Conservation (phyloP, 768 basidiomycete species). For the Panellus pusillus region DNA sequence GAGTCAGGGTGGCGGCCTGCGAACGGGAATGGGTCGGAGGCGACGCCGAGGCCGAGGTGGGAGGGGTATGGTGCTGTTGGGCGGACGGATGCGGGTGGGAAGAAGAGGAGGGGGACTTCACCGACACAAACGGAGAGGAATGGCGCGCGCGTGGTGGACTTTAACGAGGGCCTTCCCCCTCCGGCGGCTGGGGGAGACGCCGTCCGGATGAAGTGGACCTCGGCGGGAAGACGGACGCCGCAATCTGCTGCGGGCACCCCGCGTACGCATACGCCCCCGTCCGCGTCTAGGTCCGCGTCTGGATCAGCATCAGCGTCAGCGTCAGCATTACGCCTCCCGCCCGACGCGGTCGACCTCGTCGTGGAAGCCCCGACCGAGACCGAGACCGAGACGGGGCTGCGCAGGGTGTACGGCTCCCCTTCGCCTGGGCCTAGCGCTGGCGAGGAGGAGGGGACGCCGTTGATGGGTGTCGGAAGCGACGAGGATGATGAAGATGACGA, state of each 20-base stretch:
- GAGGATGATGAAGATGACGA: conserved; percentile 33
- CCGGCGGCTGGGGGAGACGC: conserved; percentile 30
- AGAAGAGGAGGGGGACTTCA: conserved; percentile 17
- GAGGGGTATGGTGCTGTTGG: conserved; percentile 61
- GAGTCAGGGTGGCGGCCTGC: too few species aligned
- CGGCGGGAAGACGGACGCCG: neutral
- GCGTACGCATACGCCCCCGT: conserved; percentile 29
- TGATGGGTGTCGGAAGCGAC: conserved; percentile 33
- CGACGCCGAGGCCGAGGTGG: conserved; percentile 42
- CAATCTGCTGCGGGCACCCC: too few species aligned
- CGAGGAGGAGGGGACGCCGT: conserved; percentile 43
- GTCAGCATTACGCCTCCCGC: conserved; percentile 40
- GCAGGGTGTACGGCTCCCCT: too few species aligned
- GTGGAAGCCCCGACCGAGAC: conserved; percentile 64
- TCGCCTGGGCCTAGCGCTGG: too few species aligned
- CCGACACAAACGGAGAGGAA: too few species aligned
- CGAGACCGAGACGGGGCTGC: conserved; percentile 15
- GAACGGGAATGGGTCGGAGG: too few species aligned
- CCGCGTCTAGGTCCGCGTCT: conserved; percentile 14
- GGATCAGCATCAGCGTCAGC: too few species aligned
- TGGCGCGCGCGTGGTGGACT: conserved; percentile 47
- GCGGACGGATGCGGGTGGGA: conserved; percentile 17
- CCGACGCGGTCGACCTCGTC: conserved; percentile 88
- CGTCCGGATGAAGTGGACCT: conserved; percentile 51
- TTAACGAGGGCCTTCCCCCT: conserved; percentile 36